Conservation (phyloP, 2,329 filamentous ascomycete genomes). For the Epichloe brachyelytri region DNA sequence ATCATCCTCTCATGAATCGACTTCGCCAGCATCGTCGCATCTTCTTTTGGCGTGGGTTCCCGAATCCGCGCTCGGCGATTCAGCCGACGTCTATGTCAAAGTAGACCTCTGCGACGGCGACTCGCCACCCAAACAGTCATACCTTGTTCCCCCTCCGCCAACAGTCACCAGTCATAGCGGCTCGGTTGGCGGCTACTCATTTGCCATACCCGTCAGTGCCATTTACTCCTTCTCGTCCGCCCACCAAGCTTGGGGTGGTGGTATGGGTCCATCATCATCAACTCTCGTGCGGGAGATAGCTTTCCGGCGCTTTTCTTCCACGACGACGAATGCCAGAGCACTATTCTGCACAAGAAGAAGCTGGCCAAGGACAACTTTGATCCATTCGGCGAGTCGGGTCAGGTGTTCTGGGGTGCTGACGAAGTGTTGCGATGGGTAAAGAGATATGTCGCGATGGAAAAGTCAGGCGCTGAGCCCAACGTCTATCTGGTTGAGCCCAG, state of each 20-base stretch:
- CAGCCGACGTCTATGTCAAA: slow-evolving; percentile 83
- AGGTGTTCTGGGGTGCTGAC: slow-evolving; percentile 96
- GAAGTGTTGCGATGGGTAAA: slow-evolving; percentile 87
- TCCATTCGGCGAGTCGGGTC: slow-evolving; percentile 71
- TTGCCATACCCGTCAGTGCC: slow-evolving; percentile 78
- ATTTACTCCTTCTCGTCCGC: slow-evolving; percentile 85
- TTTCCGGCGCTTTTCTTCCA: slow-evolving; percentile 97
- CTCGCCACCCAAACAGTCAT: slow-evolving; percentile 71
- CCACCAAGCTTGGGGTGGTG: slow-evolving; percentile 95
- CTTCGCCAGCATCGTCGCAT: slow-evolving; percentile 47
- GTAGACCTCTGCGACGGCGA: slow-evolving; percentile 78
- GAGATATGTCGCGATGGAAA: slow-evolving; percentile 69
- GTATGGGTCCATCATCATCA: slow-evolving; percentile 93
- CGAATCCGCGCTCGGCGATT: slow-evolving; percentile 75
- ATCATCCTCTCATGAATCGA: slow-evolving; percentile 20
- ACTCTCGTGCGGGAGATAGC: slow-evolving; percentile 78
- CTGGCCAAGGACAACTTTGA: slow-evolving; percentile 75
- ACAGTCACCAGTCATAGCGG: slow-evolving; percentile 65
- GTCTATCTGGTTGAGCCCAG: slow-evolving; percentile 84
- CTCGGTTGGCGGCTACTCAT: slow-evolving; percentile 69
- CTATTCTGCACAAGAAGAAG: slow-evolving; percentile 86
- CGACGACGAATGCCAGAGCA: slow-evolving; percentile 91
- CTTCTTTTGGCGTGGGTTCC: slow-evolving; percentile 89
- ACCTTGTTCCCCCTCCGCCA: slow-evolving; percentile 83
- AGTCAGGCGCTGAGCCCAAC: slow-evolving; percentile 75